phyloP scores from a whole-genome alignment of 1,284 basidiomycete genomes.

The Rhodotorula sp. region DNA sequence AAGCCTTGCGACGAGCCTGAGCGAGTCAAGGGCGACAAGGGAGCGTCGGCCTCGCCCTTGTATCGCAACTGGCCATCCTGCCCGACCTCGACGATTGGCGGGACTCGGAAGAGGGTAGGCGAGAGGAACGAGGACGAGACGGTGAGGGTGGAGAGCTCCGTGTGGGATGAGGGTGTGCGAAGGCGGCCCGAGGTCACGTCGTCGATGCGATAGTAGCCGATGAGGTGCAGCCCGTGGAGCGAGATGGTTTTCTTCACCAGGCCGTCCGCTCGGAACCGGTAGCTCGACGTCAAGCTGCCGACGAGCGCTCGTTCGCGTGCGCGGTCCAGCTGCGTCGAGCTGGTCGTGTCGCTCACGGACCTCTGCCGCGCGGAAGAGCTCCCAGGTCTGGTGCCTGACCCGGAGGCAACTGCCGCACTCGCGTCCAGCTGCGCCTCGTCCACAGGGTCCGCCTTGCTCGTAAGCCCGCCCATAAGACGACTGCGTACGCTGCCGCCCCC shows the following conservation, averaged over 20 bases:
- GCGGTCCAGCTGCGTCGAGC: conserved; percentile 42
- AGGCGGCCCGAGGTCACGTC: conserved; percentile 86
- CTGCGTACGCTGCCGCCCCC: background rate
- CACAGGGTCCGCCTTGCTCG: conserved; percentile 30
- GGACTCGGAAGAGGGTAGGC: conserved; percentile 40
- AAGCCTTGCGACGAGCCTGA: conserved; percentile 30
- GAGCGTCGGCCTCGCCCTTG: conserved; percentile 38
- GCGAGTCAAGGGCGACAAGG: conserved; percentile 24
- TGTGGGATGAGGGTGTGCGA: conserved; percentile 80
- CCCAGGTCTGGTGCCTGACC: background rate
- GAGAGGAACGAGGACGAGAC: conserved; percentile 57
- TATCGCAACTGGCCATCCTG: conserved; percentile 32
- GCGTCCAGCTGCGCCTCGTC: background rate
- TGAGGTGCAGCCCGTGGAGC: conserved; percentile 78
- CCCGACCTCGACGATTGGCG: conserved; percentile 42
- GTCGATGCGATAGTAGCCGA: conserved; percentile 92
- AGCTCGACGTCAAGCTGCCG: conserved; percentile 83
- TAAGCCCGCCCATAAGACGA: conserved; percentile 19
- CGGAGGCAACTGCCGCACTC: background rate
- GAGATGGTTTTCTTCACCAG: conserved; percentile 80
- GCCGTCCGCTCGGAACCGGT: conserved; percentile 86
- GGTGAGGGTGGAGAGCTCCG: conserved; percentile 79
- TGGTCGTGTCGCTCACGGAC: background rate
- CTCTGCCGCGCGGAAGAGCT: background rate
- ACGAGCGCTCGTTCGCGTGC: conserved; percentile 72